Base-by-base conservation (phyloP, 1,284 basidiomycete species). In the Cutaneotrichosporon sp. region DNA sequence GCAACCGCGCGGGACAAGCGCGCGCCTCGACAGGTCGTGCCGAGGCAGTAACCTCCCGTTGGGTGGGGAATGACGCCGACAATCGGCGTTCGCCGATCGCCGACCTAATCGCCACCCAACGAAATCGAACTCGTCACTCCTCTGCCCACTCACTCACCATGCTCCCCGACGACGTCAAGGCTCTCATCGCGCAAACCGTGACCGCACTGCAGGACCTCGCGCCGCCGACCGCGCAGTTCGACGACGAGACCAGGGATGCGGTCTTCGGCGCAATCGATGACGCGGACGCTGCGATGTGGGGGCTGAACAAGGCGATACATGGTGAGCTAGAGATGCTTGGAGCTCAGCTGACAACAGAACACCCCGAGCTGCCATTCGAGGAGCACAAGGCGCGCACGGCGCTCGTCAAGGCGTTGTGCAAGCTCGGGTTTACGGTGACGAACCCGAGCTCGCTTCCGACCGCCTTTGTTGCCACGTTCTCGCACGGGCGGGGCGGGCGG, bases 281-380 rank as follows among this genome's bases (percentile, higher is more conserved):
- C 11, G 76, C 87, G n/a, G 82, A 84, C 59, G 74, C 74, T 0
- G 84, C 86, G 57, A 77, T 90, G 60, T 80, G 87, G 53, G 74
- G 74, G 50, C 77, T 90, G n/a, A 90, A 87, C 72, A 74, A 89
- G 27, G 85, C 87, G 69, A 89, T 91, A 22, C 88, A 88, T 69
- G 83, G 66, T 70, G 38, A 4, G 61, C 55, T 6, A n/a, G n/a
- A n/a, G n/a, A n/a, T 29, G 20, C 29, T 43, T 25, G 38, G 20
- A 14, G 4, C 4, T 43, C 4, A 22, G 31, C 49, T 60, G 42
- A 64, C 47, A 14, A 18, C 54, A 72, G 70, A 70, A 25, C 60
- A 72, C 55, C 70, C 72, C 3, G 72, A 73, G 58, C 59, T 72
- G 22, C 59, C 59, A 1, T 73, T 73, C 50, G 55, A 72, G 51